These are phyloP conservation scores for Saccharum spontaneum DNA, from an alignment of 176 grass and related monocot species.

Conservation along the genomic window DNA sequence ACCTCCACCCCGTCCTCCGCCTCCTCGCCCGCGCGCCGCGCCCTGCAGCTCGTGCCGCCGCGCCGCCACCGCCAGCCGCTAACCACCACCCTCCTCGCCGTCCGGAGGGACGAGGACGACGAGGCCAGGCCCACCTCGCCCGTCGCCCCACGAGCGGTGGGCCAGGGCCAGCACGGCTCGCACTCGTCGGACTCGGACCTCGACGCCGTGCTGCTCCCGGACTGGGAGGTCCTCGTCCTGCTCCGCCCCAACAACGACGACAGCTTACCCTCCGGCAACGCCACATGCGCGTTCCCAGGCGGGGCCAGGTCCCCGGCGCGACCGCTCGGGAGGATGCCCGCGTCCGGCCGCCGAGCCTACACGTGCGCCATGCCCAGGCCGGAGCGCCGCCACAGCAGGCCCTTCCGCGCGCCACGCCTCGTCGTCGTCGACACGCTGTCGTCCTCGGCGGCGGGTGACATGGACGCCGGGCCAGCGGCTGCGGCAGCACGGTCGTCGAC, in stretches of 20 bases:
- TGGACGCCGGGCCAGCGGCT: not conserved
- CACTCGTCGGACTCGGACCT: not conserved
- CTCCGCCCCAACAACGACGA: not conserved
- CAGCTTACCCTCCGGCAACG: not conserved
- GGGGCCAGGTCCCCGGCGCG: conserved; percentile 43
- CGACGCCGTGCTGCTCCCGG: conserved; percentile 56
- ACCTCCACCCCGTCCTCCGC: not conserved
- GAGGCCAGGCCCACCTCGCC: too few species aligned
- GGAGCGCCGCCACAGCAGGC: conserved; percentile 32
- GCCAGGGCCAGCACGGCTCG: not conserved
- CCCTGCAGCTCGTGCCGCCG: not conserved
- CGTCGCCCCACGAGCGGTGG: not conserved
- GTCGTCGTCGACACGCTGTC: not conserved
- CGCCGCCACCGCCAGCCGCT: not conserved
- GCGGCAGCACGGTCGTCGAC: too few species aligned
- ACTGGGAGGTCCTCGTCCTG: conserved; percentile 66
- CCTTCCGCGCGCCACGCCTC: conserved; percentile 46
- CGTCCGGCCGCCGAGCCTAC: conserved; percentile 36
- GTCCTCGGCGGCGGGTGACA: not conserved
- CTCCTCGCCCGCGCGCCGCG: not conserved
- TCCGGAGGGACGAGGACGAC: not conserved
- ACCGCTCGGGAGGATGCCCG: conserved; percentile 6
- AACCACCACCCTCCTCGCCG: not conserved
- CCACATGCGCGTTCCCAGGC: conserved; percentile 48
- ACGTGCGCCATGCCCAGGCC: conserved; percentile 45